Base-by-base conservation (phyloP, 2,329 filamentous ascomycete species). In the Alternaria viburni region DNA sequence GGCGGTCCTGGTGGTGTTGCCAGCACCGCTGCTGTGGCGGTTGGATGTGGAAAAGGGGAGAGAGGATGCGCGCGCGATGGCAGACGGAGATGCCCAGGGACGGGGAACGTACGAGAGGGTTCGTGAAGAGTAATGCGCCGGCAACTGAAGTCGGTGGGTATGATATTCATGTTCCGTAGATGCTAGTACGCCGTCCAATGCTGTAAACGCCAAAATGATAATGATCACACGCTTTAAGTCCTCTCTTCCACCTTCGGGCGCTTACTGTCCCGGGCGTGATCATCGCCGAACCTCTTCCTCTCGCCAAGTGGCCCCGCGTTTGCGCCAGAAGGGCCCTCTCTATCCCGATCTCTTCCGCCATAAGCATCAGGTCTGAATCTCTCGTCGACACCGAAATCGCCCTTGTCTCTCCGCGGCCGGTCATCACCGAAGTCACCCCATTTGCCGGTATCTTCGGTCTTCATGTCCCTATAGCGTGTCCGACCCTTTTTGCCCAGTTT, bases 401-500 rank as follows among this genome's bases (percentile, higher is more conserved):
- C 68, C 82, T 70, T 71, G 66, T 81, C 65, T 72, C 78, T 67
- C 69, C 80, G 69, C 73, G 77, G 62, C 70, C 79, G 70, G 75
- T 79, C 69, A 66, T 88, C 87, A 25, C 86, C 86, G 67, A 87
- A 85, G 51, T 89, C 85, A 5, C 91, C 95, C 91, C 94, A 97
- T 28, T 87, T 85, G 0, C 96, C 96, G 0, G 96, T 99, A 80
- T 99, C 96, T 81, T 99, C 95, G 13, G 85, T 88, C 77, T 90
- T 90, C 74, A 99, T 86, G 80, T 99, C 96, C 72, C 87, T 91
- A 81, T 98, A 98, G 79, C 91, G 92, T 7, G 93, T 94, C 26
- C 92, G 89, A 19, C 96, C 95, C 83, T 97, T 97, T 82, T 91
- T 93, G 21, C 96, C 96, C 25, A 99, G 81, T 82, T 94, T 95